Conservation (phyloP, 345 rosid genomes). For the Arabidopsis arenosa region DNA sequence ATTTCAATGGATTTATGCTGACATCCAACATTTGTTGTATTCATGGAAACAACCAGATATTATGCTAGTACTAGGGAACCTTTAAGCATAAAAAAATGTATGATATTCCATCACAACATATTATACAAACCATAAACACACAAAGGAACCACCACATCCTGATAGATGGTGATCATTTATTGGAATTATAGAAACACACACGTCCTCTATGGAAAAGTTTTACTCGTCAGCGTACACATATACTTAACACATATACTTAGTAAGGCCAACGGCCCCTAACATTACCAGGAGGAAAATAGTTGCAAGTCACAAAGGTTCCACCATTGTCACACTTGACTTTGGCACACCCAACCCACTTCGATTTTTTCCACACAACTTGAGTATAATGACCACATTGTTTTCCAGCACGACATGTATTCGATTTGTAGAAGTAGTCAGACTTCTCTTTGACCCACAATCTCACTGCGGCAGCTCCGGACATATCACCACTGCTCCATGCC, state of each 20-base stretch:
- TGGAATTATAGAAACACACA: slow-evolving; percentile 12
- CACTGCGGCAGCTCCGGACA: slow-evolving; percentile 44
- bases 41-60: no score
- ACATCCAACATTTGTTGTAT: no score
- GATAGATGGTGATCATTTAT: slow-evolving; percentile 32
- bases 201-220: slow-evolving; percentile 40
- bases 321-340: slow-evolving; percentile 62
- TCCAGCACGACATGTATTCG: slow-evolving; percentile 26
- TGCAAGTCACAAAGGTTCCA: slow-evolving; percentile 59
- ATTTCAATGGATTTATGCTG: no score
- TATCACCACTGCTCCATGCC: slow-evolving; percentile 38
- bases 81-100: not conserved
- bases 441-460: slow-evolving; percentile 41
- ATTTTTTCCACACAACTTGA: slow-evolving; percentile 67
- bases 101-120: slow-evolving; percentile 15
- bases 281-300: slow-evolving; percentile 65
- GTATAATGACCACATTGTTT: slow-evolving; percentile 45
- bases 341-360: slow-evolving; percentile 64
- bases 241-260: slow-evolving; percentile 31
- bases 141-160: slow-evolving; percentile 29
- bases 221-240: slow-evolving; percentile 1
- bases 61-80: no score
- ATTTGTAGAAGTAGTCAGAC: slow-evolving; percentile 12
- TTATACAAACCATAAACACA: slow-evolving; percentile 4
- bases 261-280: slow-evolving; percentile 48